Percentiles rank a stretch among this genome's conserved stretches.
phyloP scores from a whole-genome alignment of 1,284 basidiomycete genomes.

The Hemileia vastatrix region DNA sequence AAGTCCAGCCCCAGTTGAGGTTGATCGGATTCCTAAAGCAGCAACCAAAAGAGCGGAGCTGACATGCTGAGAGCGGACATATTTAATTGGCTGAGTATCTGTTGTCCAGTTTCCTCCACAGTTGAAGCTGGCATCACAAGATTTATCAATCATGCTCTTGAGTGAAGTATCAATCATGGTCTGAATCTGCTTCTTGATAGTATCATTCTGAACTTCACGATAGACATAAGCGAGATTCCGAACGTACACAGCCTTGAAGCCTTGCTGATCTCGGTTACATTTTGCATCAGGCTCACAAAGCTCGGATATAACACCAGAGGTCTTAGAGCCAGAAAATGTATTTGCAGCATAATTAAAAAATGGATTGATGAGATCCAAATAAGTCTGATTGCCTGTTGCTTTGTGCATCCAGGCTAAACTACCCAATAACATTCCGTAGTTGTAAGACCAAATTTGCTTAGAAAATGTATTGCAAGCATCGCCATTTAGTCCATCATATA shows the following conservation, averaged over 20 bases:
- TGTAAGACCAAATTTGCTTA: conserved; percentile 21
- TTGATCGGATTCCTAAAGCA: conserved; percentile 11
- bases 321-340: conserved; percentile 7
- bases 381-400: conserved; percentile 2
- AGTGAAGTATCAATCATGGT: conserved; percentile 9
- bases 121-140: conserved; percentile 17
- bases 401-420: conserved; percentile 7
- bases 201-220: background rate
- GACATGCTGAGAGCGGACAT: conserved; percentile 23
- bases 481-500: conserved; percentile 18
- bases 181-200: conserved; percentile 1
- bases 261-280: conserved; percentile 24
- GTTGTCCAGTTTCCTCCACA: conserved; percentile 24
- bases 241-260: conserved; percentile 21
- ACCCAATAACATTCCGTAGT: conserved; percentile 10
- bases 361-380: background rate
- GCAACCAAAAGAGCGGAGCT: conserved; percentile 20
- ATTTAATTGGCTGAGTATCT: conserved; percentile 19
- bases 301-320: conserved; percentile 18
- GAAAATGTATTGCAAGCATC: conserved; percentile 16
- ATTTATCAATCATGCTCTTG: conserved; percentile 7
- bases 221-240: conserved; percentile 16
- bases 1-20: background rate
- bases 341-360: conserved; percentile 2
- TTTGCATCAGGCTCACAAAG: conserved; percentile 4